These are phyloP conservation scores for Cladosporium austrohemisphaericum DNA, from an alignment of 2,329 filamentous ascomycete genomes.

Conservation along the genomic window DNA sequence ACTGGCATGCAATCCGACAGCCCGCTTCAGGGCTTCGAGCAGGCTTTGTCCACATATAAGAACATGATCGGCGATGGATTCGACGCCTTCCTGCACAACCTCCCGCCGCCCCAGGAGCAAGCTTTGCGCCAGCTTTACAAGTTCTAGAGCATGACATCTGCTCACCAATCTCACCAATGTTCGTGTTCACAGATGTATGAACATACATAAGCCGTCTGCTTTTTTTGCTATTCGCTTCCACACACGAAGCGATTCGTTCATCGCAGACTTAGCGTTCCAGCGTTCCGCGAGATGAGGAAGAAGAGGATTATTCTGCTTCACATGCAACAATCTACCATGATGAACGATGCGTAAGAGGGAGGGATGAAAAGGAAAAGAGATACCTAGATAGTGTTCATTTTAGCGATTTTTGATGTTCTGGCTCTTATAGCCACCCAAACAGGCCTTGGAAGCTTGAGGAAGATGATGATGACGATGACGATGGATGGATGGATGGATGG, in stretches of 20 bases:
- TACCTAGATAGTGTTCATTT: constrained; percentile 16
- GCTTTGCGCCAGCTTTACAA: constrained; percentile 43
- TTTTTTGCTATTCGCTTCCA: too few relatives aligned
- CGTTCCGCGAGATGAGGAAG: constrained; percentile 7
- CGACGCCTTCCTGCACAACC: constrained; percentile 47
- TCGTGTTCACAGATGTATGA: background rate
- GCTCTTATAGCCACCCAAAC: too few relatives aligned
- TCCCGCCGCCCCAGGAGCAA: constrained; percentile 43
- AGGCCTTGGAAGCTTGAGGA: too few relatives aligned
- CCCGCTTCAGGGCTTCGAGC: constrained; percentile 66
- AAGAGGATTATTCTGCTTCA: background rate
- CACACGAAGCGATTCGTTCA: too few relatives aligned
- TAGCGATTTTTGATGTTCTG: constrained; percentile 7
- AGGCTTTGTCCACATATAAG: constrained; percentile 54
- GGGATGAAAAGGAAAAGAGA: background rate
- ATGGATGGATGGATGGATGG: too few relatives aligned
- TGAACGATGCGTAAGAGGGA: background rate
- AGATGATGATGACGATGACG: too few relatives aligned
- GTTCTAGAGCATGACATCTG: constrained; percentile 29
- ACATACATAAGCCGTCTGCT: background rate
- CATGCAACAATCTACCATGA: background rate
- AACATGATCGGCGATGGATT: constrained; percentile 51
- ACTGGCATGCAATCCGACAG: constrained; percentile 59
- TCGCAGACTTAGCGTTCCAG: constrained; percentile 1
- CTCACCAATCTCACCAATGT: too few relatives aligned